Evolutionary conservation across 441 rosid genomes (phyloP).

Genomic region (Mallotus japonicus): DNA sequence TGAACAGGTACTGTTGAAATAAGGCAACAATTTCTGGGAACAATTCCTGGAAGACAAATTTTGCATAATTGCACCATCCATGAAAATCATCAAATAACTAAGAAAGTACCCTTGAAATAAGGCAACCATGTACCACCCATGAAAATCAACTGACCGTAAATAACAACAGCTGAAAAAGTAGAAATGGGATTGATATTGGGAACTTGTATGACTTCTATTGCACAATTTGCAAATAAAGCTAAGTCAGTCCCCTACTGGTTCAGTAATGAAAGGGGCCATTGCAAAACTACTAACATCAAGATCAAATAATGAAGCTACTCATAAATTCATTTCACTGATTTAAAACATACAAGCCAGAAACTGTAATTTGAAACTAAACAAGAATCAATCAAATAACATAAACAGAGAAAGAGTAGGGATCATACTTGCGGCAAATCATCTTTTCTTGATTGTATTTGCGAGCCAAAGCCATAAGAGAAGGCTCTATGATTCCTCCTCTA

Average conservation of each 20-base stretch:
- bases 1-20: background rate
- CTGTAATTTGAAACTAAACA: too few species aligned
- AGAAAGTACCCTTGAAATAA: too few species aligned
- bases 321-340: too few species aligned
- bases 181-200: conserved; percentile 37
- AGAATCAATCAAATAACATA: too few species aligned
- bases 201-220: conserved; percentile 37
- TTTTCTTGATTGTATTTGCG: conserved; percentile 89
- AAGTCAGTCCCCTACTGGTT: conserved; percentile 31
- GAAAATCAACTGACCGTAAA: conserved; percentile 35
- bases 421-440: conserved; percentile 92
- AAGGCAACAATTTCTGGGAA: background rate
- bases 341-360: too few species aligned
- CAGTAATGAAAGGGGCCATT: too few species aligned
- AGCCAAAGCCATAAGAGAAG: conserved; percentile 89
- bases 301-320: too few species aligned
- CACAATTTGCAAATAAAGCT: conserved; percentile 37
- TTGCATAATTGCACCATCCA: conserved; percentile 16
- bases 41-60: too few species aligned
- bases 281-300: background rate
- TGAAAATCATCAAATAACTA: conserved; percentile 28
- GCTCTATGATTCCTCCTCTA: conserved; percentile 97
- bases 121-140: conserved; percentile 20
- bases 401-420: background rate
- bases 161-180: conserved; percentile 33